A percentile compares a stretch with the other conserved stretches of the same genome.
phyloP scores from a whole-genome alignment of 192 early-diverging fungal genomes.

The Geranomyces variabilis region DNA sequence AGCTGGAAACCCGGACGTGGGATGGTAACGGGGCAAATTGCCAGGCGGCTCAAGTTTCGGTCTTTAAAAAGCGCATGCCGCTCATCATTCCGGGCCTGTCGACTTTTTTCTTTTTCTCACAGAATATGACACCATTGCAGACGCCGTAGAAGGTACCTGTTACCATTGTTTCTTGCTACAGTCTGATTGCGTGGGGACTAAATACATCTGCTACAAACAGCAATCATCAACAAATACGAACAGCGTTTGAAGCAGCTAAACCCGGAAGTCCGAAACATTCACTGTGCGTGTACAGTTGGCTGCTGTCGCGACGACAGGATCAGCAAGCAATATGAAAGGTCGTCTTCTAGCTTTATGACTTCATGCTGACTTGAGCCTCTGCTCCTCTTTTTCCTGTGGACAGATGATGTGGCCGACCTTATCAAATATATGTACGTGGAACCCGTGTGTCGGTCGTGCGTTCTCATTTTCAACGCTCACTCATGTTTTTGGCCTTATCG shows the following conservation, averaged over 20 bases:
- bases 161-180: no score
- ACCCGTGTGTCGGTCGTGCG: no score
- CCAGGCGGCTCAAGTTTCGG: no score
- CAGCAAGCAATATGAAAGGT: neutral
- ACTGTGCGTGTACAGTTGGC: conserved; percentile 14
- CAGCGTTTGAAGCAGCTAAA: conserved; percentile 26
- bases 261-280: conserved; percentile 29
- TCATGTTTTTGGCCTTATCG: no score
- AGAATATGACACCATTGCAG: conserved; percentile 9
- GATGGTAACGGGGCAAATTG: neutral
- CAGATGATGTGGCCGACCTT: conserved; percentile 32
- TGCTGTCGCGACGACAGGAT: neutral
- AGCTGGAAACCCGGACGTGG: conserved; percentile 11
- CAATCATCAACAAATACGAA: conserved; percentile 27
- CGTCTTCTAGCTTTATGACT: neutral
- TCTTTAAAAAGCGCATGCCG: no score
- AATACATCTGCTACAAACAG: neutral
- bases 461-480: neutral
- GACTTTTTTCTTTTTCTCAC: neutral
- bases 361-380: no score
- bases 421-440: conserved; percentile 30
- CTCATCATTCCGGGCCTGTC: no score
- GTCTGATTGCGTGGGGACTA: no score
- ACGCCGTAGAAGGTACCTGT: conserved; percentile 20
- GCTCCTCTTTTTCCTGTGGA: neutral